Percentiles rank a stretch among this genome's conserved stretches.
These are phyloP conservation scores for Thielaviopsis punctulata DNA, from an alignment of 2,329 filamentous ascomycete species.

Conservation along the genomic window DNA sequence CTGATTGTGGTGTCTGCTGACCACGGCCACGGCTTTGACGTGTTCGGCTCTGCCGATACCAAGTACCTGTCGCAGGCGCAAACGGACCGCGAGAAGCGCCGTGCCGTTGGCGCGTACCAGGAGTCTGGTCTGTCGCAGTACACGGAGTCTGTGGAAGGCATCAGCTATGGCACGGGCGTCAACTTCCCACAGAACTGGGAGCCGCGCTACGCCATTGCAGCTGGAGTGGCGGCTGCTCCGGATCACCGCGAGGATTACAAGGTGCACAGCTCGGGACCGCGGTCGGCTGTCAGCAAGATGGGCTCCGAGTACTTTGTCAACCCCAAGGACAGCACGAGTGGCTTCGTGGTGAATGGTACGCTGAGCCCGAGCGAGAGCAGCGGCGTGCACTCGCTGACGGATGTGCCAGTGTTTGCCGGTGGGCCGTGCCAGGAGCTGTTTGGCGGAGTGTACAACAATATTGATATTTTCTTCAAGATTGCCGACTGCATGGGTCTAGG, in stretches of 20 bases:
- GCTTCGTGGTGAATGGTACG: conserved; percentile 62
- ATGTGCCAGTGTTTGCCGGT: conserved; percentile 61
- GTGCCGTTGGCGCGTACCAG: conserved; percentile 56
- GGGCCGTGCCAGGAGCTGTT: conserved; percentile 68
- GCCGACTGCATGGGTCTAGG: conserved; percentile 46
- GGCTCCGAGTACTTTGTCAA: conserved; percentile 47
- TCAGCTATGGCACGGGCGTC: conserved; percentile 54
- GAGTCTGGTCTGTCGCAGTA: conserved; percentile 64
- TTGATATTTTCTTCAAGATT: conserved; percentile 62
- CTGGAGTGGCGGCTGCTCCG: conserved; percentile 53
- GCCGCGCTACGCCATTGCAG: conserved; percentile 64
- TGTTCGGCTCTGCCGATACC: conserved; percentile 68
- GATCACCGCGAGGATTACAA: conserved; percentile 63
- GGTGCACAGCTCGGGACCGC: conserved; percentile 48
- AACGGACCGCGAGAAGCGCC: conserved; percentile 54
- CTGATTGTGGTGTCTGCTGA: conserved; percentile 71
- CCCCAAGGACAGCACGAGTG: conserved; percentile 44
- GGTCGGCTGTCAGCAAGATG: conserved; percentile 40
- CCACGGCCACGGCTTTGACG: conserved; percentile 79
- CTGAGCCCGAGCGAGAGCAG: conserved; percentile 43
- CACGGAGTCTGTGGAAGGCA: conserved; percentile 36
- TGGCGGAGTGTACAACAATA: conserved; percentile 51
- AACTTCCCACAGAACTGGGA: conserved; percentile 77
- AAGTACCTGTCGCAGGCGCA: conserved; percentile 51
- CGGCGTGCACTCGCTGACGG: conserved; percentile 62